These are phyloP conservation scores for Ampelocalamus luodianensis DNA, from an alignment of 176 grass and related monocot species.

Conservation along the genomic window DNA sequence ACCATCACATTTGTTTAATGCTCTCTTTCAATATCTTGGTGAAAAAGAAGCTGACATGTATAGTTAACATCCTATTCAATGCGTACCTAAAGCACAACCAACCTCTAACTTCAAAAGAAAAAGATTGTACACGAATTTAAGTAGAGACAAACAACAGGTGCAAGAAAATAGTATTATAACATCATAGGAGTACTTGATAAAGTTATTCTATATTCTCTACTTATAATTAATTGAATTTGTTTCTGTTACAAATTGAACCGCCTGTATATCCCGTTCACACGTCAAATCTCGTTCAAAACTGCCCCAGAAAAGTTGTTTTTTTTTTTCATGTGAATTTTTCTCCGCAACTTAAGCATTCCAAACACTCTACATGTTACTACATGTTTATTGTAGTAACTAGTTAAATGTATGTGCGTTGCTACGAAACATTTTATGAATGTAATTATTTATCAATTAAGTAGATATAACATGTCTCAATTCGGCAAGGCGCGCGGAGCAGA, in stretches of 20 bases:
- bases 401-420: too few species aligned
- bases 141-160: not conserved
- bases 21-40: not conserved
- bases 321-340: not conserved
- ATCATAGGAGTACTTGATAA: not conserved
- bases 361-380: not conserved
- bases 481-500: too few species aligned
- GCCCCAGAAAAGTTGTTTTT: too few species aligned
- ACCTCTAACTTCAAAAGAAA: not conserved
- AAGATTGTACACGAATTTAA: not conserved
- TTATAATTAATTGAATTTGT: not conserved
- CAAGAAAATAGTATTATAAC: not conserved
- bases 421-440: too few species aligned
- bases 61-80: slow-evolving; percentile 9
- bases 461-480: too few species aligned
- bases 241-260: not conserved
- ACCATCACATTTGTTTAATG: not conserved
- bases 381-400: not conserved
- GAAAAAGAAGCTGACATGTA: not conserved
- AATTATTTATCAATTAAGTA: too few species aligned
- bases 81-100: not conserved
- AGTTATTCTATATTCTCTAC: not conserved
- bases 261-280: not conserved
- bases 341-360: not conserved
- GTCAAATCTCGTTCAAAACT: not conserved